Evolutionary conservation across 805 yeast genomes (phyloP).

Genomic region (Candida rishiriensis): DNA sequence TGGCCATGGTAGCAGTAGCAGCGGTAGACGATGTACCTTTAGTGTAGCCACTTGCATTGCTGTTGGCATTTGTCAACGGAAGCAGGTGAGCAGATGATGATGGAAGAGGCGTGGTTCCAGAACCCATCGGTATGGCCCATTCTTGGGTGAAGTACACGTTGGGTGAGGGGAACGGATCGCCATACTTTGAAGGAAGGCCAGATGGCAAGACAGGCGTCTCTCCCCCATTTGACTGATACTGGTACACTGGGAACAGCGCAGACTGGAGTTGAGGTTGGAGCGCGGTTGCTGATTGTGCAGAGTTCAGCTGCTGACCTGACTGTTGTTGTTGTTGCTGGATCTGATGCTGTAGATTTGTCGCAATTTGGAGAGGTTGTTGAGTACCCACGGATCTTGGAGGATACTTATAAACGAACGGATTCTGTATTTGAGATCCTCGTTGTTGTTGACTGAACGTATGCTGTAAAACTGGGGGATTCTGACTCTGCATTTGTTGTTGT

Average conservation of each 20-base stretch:
- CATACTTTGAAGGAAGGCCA: conserved; percentile 66
- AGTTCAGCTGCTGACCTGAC: conserved; percentile 18
- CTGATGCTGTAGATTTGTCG: background rate
- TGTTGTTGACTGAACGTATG: no score
- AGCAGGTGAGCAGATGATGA: conserved; percentile 25
- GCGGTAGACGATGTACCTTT: background rate
- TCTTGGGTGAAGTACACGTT: conserved; percentile 65
- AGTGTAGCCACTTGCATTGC: background rate
- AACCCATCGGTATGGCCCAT: conserved; percentile 44
- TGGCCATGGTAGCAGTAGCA: background rate
- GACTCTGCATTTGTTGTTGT: background rate
- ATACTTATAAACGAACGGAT: background rate
- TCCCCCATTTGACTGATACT: conserved; percentile 8
- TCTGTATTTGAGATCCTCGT: background rate
- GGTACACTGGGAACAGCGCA: conserved; percentile 8
- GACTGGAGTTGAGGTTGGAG: conserved; percentile 3
- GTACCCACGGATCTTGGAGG: background rate
- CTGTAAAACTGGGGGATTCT: no score
- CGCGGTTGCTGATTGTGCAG: conserved; percentile 3
- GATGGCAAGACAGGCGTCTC: conserved; percentile 69
- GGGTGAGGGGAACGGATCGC: conserved; percentile 79
- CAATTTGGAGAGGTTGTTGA: background rate
- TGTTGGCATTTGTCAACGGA: conserved; percentile 17
- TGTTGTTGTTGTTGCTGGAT: conserved; percentile 9
- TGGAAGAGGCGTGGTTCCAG: conserved; percentile 38